Evolutionary conservation across 768 basidiomycete genomes (phyloP).

Genomic region (Antrodiella citrinella): DNA sequence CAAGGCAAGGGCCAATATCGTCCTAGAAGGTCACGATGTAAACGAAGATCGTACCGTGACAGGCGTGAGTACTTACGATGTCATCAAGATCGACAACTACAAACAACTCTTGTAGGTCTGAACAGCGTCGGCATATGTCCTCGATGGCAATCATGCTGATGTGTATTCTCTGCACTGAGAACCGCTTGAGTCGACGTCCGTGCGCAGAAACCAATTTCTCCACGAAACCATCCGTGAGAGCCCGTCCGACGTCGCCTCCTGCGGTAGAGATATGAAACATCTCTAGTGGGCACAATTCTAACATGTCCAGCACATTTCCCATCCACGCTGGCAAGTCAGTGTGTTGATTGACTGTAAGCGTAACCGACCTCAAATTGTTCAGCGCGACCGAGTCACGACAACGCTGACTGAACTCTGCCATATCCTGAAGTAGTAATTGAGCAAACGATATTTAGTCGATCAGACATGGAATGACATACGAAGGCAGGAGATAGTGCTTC

Average conservation of each 20-base stretch:
- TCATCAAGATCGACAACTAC: constrained; percentile 39
- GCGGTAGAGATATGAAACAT: constrained; percentile 50
- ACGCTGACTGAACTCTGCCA: too few species aligned
- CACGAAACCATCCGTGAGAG: constrained; percentile 43
- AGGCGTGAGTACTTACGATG: constrained; percentile 1
- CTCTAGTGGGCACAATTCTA: constrained; percentile 44
- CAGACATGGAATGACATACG: too few species aligned
- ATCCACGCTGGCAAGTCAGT: constrained; percentile 27
- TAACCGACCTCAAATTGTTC: too few species aligned
- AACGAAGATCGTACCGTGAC: not conserved
- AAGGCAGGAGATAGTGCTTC: constrained; percentile 57
- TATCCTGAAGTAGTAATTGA: too few species aligned
- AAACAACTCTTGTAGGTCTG: constrained; percentile 53
- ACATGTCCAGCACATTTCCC: constrained; percentile 30
- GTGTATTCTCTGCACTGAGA: constrained; percentile 60
- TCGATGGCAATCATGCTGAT: constrained; percentile 42
- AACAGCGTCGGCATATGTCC: constrained; percentile 48
- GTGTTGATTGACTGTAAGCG: not conserved
- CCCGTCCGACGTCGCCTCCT: constrained; percentile 26
- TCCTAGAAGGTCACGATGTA: too few species aligned
- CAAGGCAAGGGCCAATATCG: constrained; percentile 32
- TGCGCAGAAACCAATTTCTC: constrained; percentile 40
- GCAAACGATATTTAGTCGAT: too few species aligned
- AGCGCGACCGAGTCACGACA: too few species aligned
- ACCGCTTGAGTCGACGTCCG: constrained; percentile 39